Evolutionary conservation across 805 yeast species (phyloP).

Genomic region (Pichia californica): DNA sequence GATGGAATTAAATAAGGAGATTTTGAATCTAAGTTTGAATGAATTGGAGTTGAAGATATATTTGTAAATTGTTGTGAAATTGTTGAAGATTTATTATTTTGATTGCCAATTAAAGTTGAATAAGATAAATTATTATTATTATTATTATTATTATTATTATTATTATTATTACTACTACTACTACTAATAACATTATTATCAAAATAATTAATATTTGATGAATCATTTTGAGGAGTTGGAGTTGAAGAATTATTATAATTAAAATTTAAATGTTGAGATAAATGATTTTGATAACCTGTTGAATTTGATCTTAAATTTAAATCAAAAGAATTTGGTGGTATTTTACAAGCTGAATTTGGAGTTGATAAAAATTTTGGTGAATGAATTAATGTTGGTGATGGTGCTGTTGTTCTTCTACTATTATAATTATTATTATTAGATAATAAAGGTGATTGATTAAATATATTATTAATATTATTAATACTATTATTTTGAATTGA

Average conservation of each 20-base stretch:
- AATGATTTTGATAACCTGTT: neutral
- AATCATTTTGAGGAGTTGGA: constrained; percentile 9
- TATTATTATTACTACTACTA: neutral
- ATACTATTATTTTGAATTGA: neutral
- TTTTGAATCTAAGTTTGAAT: neutral
- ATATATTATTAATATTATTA: neutral
- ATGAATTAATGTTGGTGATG: no score
- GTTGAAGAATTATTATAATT: neutral
- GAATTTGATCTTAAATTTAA: neutral
- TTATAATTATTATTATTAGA: no score
- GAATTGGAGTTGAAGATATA: constrained; percentile 5
- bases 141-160: neutral
- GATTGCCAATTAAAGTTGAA: constrained; percentile 1
- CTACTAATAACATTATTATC: neutral
- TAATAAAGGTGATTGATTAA: neutral
- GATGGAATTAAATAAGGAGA: no score
- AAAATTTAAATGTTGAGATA: no score
- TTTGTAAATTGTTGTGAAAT: constrained; percentile 4
- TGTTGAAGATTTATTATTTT: neutral
- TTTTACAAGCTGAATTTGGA: neutral
- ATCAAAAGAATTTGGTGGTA: neutral
- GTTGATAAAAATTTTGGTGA: no score
- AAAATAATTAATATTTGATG: constrained; percentile 2
- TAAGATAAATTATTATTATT: neutral
- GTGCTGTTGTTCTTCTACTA: constrained; percentile 2